These are phyloP conservation scores for Athelia sp. DNA, from an alignment of 1,284 basidiomycete genomes.

Conservation along the genomic window DNA sequence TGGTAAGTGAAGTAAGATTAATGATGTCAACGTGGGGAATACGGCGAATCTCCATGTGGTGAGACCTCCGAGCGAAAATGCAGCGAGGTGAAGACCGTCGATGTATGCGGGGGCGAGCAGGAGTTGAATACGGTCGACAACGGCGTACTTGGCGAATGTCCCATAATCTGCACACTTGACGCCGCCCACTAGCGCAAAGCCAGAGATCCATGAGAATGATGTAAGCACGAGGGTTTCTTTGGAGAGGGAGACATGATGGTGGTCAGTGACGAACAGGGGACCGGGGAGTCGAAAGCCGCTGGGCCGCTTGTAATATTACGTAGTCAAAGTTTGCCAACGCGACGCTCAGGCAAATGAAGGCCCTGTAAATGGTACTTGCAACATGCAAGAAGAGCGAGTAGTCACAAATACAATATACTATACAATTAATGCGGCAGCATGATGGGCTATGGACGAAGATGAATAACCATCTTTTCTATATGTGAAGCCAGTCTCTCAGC, in stretches of 20 bases:
- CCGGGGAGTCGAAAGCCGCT: no score
- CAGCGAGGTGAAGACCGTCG: slow-evolving; percentile 63
- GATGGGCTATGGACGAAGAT: not conserved
- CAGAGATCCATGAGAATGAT: slow-evolving; percentile 3
- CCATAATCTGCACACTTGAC: slow-evolving; percentile 49
- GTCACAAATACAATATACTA: no score
- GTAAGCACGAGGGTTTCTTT: not conserved
- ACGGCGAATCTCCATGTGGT: slow-evolving; percentile 74
- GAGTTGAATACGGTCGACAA: slow-evolving; percentile 67
- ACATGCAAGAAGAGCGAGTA: no score
- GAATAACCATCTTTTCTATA: slow-evolving; percentile 33
- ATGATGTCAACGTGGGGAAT: not conserved
- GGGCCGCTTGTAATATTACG: no score
- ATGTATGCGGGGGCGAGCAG: slow-evolving; percentile 67
- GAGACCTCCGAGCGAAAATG: slow-evolving; percentile 73
- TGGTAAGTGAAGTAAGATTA: slow-evolving; percentile 21
- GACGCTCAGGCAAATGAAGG: no score
- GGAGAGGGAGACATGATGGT: not conserved
- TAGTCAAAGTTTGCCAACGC: no score
- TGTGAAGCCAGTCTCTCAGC: slow-evolving; percentile 38
- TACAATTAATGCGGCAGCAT: no score
- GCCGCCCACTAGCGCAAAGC: slow-evolving; percentile 47
- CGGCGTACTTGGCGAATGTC: slow-evolving; percentile 75
- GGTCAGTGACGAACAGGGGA: no score
- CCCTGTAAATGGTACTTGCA: no score